Evolutionary conservation across 257 asterid genomes (phyloP).

Genomic region (Salvia rosmarinus): DNA sequence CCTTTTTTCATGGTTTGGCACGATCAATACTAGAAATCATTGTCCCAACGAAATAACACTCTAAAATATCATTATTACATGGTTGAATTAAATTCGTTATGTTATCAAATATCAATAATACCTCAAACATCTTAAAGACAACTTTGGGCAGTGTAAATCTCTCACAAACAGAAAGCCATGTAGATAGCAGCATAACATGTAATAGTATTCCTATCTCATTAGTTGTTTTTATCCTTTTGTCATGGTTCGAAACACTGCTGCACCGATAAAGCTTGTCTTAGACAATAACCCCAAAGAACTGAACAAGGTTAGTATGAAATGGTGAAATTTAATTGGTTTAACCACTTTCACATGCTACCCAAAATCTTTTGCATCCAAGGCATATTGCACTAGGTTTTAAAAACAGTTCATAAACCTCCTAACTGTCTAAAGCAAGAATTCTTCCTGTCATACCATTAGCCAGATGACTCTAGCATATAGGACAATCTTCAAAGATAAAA

Average conservation of each 20-base stretch:
- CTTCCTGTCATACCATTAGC: background rate
- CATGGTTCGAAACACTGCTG: background rate
- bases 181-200: background rate
- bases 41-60: constrained; percentile 11
- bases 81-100: background rate
- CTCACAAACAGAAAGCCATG: background rate
- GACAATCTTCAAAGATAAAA: background rate
- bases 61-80: background rate
- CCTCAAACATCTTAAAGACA: background rate
- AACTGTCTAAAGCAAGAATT: background rate
- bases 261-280: background rate
- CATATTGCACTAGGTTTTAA: background rate
- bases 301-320: background rate
- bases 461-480: background rate
- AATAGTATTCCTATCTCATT: background rate
- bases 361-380: constrained; percentile 21
- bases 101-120: background rate
- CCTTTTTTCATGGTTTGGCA: constrained; percentile 11
- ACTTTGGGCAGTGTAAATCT: background rate
- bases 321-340: background rate
- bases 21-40: constrained; percentile 2
- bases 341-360: constrained; percentile 17
- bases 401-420: background rate
- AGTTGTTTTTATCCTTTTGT: background rate
- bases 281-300: background rate